Conservation (phyloP, 1,284 basidiomycete species). For the Wolfiporia cocos region DNA sequence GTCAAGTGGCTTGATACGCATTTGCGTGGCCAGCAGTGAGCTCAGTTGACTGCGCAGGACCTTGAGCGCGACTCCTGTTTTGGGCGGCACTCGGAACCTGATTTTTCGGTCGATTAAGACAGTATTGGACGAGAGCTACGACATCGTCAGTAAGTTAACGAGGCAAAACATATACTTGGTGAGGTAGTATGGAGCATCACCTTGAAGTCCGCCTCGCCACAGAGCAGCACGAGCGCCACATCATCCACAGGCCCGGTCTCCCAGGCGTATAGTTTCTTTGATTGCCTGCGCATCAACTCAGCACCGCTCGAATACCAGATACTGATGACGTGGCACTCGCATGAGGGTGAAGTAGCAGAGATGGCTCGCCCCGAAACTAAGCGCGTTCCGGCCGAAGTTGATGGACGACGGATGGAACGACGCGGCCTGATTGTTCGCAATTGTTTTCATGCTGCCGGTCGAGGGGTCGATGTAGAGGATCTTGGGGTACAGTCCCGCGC, state of each 20-base stretch:
- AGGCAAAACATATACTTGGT: no score
- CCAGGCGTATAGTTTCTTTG: conserved; percentile 94
- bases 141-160: no score
- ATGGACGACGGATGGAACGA: conserved; percentile 92
- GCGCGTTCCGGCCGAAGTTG: conserved; percentile 68
- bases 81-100: conserved; percentile 66
- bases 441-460: conserved; percentile 63
- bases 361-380: conserved; percentile 72
- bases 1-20: conserved; percentile 56
- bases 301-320: conserved; percentile 12
- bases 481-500: conserved; percentile 91
- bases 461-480: conserved; percentile 67
- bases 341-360: conserved; percentile 89
- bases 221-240: conserved; percentile 76
- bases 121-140: conserved; percentile 65
- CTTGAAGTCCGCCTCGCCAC: conserved; percentile 91
- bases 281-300: conserved; percentile 56
- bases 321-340: conserved; percentile 34
- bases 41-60: conserved; percentile 66
- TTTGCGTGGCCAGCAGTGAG: conserved; percentile 57
- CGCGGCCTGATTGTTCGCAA: conserved; percentile 82
- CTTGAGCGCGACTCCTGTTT: conserved; percentile 79
- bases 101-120: conserved; percentile 85
- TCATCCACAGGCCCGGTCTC: conserved; percentile 92
- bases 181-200: conserved; percentile 37